A percentile compares a stretch with the other conserved stretches of the same genome.
Evolutionary conservation across 2,329 filamentous ascomycete species (phyloP).

Genomic region (Podosphaera leucotricha): DNA sequence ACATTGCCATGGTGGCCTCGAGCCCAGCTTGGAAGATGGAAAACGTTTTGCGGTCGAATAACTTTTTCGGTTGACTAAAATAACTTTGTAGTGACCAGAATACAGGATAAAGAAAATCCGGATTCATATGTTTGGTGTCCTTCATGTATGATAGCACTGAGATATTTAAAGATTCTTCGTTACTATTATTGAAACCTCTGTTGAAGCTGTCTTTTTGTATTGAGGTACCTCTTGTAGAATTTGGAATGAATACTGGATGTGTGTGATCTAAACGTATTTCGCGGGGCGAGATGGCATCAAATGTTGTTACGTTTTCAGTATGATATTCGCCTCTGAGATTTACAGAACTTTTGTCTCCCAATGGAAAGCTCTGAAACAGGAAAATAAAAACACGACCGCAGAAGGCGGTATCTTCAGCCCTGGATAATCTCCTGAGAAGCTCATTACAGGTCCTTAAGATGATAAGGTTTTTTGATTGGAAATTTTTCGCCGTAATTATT

Average conservation of each 20-base stretch:
- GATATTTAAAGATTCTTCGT: conserved; percentile 15
- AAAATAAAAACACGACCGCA: conserved; percentile 97
- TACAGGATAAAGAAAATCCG: conserved; percentile 58
- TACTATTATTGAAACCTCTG: conserved; percentile 3
- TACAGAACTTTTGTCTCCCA: conserved; percentile 91
- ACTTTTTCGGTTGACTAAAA: conserved; percentile 69
- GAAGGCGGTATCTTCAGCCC: conserved; percentile 90
- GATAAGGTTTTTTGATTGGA: conserved; percentile 63
- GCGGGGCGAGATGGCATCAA: conserved; percentile 30
- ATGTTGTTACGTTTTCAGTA: conserved; percentile 77
- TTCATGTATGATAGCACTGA: conserved; percentile 22
- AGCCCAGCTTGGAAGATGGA: conserved; percentile 37
- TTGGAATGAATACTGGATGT: conserved; percentile 35
- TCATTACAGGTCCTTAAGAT: conserved; percentile 93
- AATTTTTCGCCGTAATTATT: conserved; percentile 57
- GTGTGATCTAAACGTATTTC: conserved; percentile 19
- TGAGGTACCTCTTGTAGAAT: conserved; percentile 28
- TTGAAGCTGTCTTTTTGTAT: conserved; percentile 8
- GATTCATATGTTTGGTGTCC: conserved; percentile 31
- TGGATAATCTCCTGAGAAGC: conserved; percentile 73
- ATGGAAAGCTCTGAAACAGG: conserved; percentile 88
- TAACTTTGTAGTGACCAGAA: conserved; percentile 88
- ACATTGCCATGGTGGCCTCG: conserved; percentile 42
- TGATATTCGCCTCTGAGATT: conserved; percentile 94
- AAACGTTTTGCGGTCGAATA: conserved; percentile 54